Percentiles rank a stretch among this genome's conserved stretches.
Conservation (phyloP, 345 rosid species). For the Rhodamnia argentea region DNA sequence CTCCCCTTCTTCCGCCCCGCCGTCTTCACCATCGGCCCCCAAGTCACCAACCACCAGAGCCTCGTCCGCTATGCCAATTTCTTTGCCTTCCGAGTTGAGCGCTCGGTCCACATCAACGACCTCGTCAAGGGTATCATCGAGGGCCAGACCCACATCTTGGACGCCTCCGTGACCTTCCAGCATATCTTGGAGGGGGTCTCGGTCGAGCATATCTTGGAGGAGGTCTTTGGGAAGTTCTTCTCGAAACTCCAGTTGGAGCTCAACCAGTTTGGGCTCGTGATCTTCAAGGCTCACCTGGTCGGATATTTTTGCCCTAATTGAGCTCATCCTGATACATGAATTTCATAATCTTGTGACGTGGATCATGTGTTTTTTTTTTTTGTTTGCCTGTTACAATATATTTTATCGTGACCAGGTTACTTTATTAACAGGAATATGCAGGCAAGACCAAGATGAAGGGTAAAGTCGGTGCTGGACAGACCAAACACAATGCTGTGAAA, state of each 20-base stretch:
- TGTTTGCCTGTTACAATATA: too few species aligned
- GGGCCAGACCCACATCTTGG: slow-evolving; percentile 35
- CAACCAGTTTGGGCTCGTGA: slow-evolving; percentile 62
- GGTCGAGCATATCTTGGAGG: slow-evolving; percentile 19
- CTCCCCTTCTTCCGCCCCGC: slow-evolving; percentile 68
- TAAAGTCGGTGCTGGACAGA: slow-evolving; percentile 56
- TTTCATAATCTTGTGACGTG: slow-evolving; percentile 26
- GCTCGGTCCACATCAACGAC: slow-evolving; percentile 49
- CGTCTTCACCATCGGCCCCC: slow-evolving; percentile 70
- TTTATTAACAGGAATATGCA: too few species aligned
- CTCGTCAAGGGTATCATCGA: slow-evolving; percentile 68
- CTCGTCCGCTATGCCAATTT: slow-evolving; percentile 8
- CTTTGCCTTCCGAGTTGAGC: slow-evolving; percentile 47
- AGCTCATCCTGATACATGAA: too few species aligned
- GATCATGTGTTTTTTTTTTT: slow-evolving; percentile 8
- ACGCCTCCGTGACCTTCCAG: slow-evolving; percentile 58
- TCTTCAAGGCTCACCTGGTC: slow-evolving; percentile 18
- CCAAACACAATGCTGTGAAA: slow-evolving; percentile 58
- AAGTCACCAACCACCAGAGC: slow-evolving; percentile 31
- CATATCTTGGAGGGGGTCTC: too few species aligned
- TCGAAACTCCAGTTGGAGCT: slow-evolving; percentile 37
- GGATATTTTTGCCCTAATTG: too few species aligned
- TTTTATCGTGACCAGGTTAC: too few species aligned
- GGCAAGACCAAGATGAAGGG: slow-evolving; percentile 69
- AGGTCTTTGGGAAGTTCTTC: slow-evolving; percentile 17